These are phyloP conservation scores for Ophiocordyceps camponoti-saundersi DNA, from an alignment of 2,329 filamentous ascomycete species.

Conservation along the genomic window DNA sequence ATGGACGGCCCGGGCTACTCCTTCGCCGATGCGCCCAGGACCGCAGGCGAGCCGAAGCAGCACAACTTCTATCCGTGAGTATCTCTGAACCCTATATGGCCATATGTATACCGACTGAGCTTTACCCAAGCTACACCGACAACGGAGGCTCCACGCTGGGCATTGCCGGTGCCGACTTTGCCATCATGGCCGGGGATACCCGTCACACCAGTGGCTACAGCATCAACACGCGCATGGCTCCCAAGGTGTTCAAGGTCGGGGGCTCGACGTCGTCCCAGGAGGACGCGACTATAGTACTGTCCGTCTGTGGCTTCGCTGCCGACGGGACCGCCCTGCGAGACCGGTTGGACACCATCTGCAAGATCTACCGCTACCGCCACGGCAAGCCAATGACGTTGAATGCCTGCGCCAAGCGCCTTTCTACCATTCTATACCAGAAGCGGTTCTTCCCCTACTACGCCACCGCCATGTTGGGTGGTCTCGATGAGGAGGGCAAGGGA, in stretches of 20 bases:
- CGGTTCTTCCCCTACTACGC: conserved; percentile 99
- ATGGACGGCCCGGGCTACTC: conserved; percentile 56
- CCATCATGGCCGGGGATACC: conserved; percentile 94
- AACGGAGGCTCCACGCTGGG: conserved; percentile 94
- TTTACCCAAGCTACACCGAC: conserved; percentile 65
- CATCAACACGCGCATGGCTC: conserved; percentile 92
- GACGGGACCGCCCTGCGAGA: conserved; percentile 90
- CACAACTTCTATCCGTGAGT: conserved; percentile 87
- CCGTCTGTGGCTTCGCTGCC: conserved; percentile 88
- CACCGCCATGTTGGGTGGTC: conserved; percentile 77
- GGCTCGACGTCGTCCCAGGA: conserved; percentile 74
- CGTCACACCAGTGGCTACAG: conserved; percentile 91
- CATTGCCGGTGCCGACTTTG: conserved; percentile 85
- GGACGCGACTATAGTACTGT: conserved; percentile 74
- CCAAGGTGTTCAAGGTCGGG: conserved; percentile 95
- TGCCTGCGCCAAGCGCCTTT: conserved; percentile 86
- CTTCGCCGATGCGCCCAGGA: conserved; percentile 42
- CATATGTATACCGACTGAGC: conserved; percentile 1
- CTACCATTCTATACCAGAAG: conserved; percentile 91
- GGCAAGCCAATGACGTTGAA: conserved; percentile 90
- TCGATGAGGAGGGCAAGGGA: conserved; percentile 89
- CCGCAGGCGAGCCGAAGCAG: conserved; percentile 41
- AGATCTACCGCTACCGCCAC: conserved; percentile 98
- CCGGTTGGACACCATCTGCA: conserved; percentile 83
- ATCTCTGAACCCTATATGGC: too few relatives aligned